Conservation (phyloP, 805 yeast species). For the Kluyveromyces starmeri region DNA sequence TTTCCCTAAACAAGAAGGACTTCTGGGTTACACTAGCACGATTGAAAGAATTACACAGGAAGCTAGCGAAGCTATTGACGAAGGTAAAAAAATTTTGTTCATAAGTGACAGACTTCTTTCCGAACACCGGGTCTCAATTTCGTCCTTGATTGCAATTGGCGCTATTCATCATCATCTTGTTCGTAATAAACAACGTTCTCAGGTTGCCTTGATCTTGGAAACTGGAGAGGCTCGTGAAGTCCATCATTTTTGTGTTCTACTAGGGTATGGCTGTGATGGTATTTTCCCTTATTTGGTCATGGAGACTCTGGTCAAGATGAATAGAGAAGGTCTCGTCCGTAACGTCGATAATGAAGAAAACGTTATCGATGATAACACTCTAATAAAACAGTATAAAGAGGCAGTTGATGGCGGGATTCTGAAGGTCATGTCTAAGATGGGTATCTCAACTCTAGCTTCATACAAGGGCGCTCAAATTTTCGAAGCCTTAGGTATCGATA, state of each 20-base stretch:
- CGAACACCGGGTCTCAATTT: constrained; percentile 62
- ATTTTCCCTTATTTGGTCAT: constrained; percentile 88
- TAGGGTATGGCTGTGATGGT: constrained; percentile 97
- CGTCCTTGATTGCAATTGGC: constrained; percentile 88
- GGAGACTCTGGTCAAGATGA: constrained; percentile 81
- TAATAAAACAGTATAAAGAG: constrained; percentile 70
- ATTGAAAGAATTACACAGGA: constrained; percentile 80
- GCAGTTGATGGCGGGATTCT: constrained; percentile 86
- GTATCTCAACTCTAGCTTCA: constrained; percentile 96
- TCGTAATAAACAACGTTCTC: constrained; percentile 90
- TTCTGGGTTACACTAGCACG: constrained; percentile 75
- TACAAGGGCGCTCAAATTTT: constrained; percentile 98
- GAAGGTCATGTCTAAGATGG: constrained; percentile 99
- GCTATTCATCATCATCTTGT: constrained; percentile 96
- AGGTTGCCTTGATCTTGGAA: constrained; percentile 85
- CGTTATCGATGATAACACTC: constrained; percentile 43
- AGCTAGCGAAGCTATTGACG: constrained; percentile 77
- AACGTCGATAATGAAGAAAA: constrained; percentile 32
- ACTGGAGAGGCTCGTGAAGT: constrained; percentile 97
- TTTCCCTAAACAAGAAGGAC: constrained; percentile 73
- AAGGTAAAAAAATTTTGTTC: constrained; percentile 63
- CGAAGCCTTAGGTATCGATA: constrained; percentile 93
- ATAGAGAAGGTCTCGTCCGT: constrained; percentile 64
- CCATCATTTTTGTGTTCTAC: constrained; percentile 87
- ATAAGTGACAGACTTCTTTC: constrained; percentile 62